Percentiles rank a stretch among this genome's conserved stretches.
phyloP scores from a whole-genome alignment of 2,329 filamentous ascomycete species.

The Aspergillus felis region DNA sequence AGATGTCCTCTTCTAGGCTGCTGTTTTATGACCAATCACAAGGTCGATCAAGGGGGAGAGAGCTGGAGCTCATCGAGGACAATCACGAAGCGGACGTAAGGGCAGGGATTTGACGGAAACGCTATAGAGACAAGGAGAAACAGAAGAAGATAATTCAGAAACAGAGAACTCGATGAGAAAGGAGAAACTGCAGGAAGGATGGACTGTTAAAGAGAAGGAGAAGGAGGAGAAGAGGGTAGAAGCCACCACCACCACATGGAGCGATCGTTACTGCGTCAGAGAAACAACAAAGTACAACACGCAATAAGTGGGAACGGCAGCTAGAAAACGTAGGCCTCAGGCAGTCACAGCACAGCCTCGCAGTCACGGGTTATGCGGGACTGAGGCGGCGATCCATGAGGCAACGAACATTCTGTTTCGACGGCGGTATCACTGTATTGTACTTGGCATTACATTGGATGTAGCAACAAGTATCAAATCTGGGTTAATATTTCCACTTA shows the following conservation, averaged over 20 bases:
- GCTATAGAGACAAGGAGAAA: conserved; percentile 6
- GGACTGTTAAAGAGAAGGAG: not conserved
- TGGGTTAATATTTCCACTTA: no score
- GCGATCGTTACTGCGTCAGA: not conserved
- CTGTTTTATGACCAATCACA: conserved; percentile 32
- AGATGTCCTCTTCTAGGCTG: conserved; percentile 17
- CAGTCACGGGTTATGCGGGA: conserved; percentile 13
- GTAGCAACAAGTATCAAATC: no score
- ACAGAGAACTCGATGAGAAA: conserved; percentile 1
- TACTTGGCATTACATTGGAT: not conserved
- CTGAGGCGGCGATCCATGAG: conserved; percentile 10
- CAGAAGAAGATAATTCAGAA: conserved; percentile 8
- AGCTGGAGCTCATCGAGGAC: conserved; percentile 33
- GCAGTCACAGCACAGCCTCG: conserved; percentile 8
- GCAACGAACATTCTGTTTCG: conserved; percentile 4
- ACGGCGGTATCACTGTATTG: not conserved
- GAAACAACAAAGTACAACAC: not conserved
- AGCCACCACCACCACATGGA: not conserved
- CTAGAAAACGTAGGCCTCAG: not conserved
- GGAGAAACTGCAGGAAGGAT: not conserved
- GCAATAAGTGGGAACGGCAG: not conserved
- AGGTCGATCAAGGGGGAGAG: conserved; percentile 26
- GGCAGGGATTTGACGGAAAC: not conserved
- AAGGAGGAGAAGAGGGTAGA: conserved; percentile 1
- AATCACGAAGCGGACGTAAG: conserved; percentile 10